A percentile compares a stretch with the other conserved stretches of the same genome.
Conservation (phyloP, 2,329 filamentous ascomycete species). For the Sclerotinia minor region DNA sequence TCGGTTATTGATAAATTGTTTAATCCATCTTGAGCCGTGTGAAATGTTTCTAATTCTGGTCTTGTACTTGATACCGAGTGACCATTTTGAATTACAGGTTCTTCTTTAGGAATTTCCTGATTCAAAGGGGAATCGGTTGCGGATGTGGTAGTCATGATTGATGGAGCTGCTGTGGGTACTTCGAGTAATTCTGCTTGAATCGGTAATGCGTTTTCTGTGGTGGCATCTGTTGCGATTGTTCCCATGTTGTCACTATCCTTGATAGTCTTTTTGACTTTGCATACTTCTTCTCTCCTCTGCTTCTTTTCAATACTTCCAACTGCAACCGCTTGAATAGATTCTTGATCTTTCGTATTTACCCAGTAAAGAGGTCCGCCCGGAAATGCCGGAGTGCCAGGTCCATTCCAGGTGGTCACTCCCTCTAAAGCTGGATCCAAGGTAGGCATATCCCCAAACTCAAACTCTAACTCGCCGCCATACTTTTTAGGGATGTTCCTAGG, state of each 20-base stretch:
- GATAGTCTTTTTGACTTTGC: constrained; percentile 29
- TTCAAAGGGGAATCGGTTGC: constrained; percentile 5
- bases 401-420: constrained; percentile 53
- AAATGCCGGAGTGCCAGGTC: constrained; percentile 51
- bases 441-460: constrained; percentile 73
- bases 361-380: constrained; percentile 59
- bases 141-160: constrained; percentile 16
- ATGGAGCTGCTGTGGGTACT: constrained; percentile 27
- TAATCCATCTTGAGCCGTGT: constrained; percentile 33
- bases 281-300: constrained; percentile 46
- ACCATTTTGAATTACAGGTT: constrained; percentile 30
- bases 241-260: constrained; percentile 5
- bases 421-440: constrained; percentile 65
- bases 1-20: constrained; percentile 29
- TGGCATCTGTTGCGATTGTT: constrained; percentile 3
- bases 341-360: constrained; percentile 46
- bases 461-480: constrained; percentile 86
- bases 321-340: constrained; percentile 53
- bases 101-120: constrained; percentile 8
- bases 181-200: constrained; percentile 24
- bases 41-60: constrained; percentile 34
- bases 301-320: constrained; percentile 51
- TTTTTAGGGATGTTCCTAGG: constrained; percentile 79
- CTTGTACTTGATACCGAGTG: constrained; percentile 29
- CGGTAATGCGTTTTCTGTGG: background rate